Base-by-base conservation (phyloP, 2,329 filamentous ascomycete species). In the Curvularia eragrostidis region DNA sequence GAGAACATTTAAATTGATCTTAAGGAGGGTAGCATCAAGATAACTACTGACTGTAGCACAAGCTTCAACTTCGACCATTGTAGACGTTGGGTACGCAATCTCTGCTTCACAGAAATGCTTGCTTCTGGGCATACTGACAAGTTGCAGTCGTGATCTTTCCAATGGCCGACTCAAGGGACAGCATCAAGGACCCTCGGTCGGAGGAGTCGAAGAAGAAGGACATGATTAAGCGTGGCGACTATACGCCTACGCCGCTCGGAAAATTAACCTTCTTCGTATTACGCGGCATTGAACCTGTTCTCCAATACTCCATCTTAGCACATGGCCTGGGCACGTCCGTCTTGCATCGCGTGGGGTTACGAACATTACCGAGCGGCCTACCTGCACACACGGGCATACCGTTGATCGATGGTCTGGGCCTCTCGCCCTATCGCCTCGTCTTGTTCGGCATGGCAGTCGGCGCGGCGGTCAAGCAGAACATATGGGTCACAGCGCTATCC, bases 401-500 rank as follows among this genome's bases (percentile, higher is more conserved):
- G 12, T 54, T 66, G 30, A 71, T 83, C 59, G 77, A 82, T 63
- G 64, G 66, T 26, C 70, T 84, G 2, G 78, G 77, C 10, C 78
- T 87, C 0, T 83, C 82, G 18, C 81, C 80, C 0, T 82, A 83
- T 62, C 77, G 82, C 24, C 73, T 81, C 8, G 75, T 85, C 44
- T 73, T 88, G 8, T 71, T 87, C 5, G 75, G 73, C 52, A 85
- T 88, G 83, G 77, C 82, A 21, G 74, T 79, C 41, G 85, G 82
- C 52, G 80, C 78, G 38, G 77, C 80, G 23, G 56, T 82, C 26
- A 88, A 88, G 76, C 85, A 88, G 58, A 81, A 83, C 65, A 82
- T 83, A 72, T 85, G 84, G 82, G 74, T 83, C 13, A 67, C 78
- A 1, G 65, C 63, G 24, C 70, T 85, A 2, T 81, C 79, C 18